phyloP scores from a whole-genome alignment of 768 basidiomycete species.

The Chalciporus chontae region DNA sequence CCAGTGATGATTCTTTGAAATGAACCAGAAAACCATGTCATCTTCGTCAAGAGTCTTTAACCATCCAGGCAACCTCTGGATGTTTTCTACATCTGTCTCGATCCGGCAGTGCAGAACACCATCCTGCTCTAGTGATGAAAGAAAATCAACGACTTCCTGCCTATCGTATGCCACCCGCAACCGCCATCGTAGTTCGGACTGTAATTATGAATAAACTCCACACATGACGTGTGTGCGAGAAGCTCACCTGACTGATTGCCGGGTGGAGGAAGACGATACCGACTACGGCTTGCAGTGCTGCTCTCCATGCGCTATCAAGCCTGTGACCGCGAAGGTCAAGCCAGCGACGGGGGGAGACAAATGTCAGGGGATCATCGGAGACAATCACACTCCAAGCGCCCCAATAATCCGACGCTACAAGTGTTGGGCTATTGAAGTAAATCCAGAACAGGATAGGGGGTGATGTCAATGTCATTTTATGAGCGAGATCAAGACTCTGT shows the following conservation, averaged over 20 bases:
- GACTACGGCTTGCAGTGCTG: slow-evolving; percentile 66
- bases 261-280: slow-evolving; percentile 66
- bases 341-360: slow-evolving; percentile 72
- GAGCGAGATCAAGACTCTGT: slow-evolving; percentile 33
- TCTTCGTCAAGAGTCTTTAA: slow-evolving; percentile 43
- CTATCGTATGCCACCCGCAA: slow-evolving; percentile 70
- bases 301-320: slow-evolving; percentile 63
- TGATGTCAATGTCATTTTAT: slow-evolving; percentile 41
- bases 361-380: slow-evolving; percentile 41
- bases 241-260: slow-evolving; percentile 66
- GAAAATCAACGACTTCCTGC: slow-evolving; percentile 65
- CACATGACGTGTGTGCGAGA: background rate
- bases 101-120: slow-evolving; percentile 38
- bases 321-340: slow-evolving; percentile 64
- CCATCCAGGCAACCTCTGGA: slow-evolving; percentile 22
- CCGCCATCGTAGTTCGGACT: slow-evolving; percentile 73
- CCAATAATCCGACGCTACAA: slow-evolving; percentile 55
- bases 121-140: slow-evolving; percentile 51
- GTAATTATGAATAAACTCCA: slow-evolving; percentile 5
- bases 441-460: slow-evolving; percentile 64
- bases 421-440: slow-evolving; percentile 53
- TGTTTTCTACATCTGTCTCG: slow-evolving; percentile 4
- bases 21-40: slow-evolving; percentile 57
- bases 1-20: slow-evolving; percentile 56
- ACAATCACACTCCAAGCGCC: slow-evolving; percentile 54